A percentile compares a stretch with the other conserved stretches of the same genome.
Evolutionary conservation across 176 grass and related monocot genomes (phyloP).

Genomic region (Phragmites australis): DNA sequence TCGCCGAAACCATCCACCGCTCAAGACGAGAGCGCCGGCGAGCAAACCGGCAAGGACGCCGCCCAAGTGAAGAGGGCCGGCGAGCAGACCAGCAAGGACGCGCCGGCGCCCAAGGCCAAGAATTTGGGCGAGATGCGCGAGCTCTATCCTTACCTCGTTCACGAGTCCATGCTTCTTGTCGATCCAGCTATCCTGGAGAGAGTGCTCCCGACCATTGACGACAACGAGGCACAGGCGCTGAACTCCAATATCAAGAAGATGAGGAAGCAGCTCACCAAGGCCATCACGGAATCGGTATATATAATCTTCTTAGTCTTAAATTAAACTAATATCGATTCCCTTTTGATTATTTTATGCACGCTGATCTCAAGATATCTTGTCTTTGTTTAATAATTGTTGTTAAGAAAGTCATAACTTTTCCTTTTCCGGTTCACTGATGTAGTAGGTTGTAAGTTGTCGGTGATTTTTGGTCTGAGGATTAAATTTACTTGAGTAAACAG

Average conservation of each 20-base stretch:
- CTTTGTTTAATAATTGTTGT: not conserved
- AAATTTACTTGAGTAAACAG: not conserved
- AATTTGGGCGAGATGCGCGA: not conserved
- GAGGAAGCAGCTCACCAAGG: conserved; percentile 24
- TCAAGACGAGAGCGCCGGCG: not conserved
- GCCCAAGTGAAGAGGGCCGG: not conserved
- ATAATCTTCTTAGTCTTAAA: not conserved
- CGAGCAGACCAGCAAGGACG: no score
- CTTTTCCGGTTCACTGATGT: not conserved
- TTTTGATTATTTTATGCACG: not conserved
- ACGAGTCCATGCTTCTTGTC: conserved; percentile 12
- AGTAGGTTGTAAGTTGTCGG: not conserved
- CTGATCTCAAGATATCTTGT: not conserved
- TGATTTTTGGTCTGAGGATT: not conserved
- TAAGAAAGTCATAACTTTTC: not conserved
- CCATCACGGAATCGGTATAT: conserved; percentile 26
- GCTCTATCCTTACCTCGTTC: conserved; percentile 19
- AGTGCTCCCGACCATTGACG: conserved; percentile 23
- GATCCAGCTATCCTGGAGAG: not conserved
- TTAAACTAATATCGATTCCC: not conserved
- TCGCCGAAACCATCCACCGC: not conserved
- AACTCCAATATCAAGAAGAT: conserved; percentile 40
- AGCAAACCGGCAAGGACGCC: not conserved
- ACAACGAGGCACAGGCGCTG: conserved; percentile 17
- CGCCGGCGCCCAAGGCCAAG: not conserved